Percentiles rank a stretch among this genome's conserved stretches.
These are phyloP conservation scores for Vaccinium macrocarpon DNA, from an alignment of 148 eudicot species.

Conservation along the genomic window DNA sequence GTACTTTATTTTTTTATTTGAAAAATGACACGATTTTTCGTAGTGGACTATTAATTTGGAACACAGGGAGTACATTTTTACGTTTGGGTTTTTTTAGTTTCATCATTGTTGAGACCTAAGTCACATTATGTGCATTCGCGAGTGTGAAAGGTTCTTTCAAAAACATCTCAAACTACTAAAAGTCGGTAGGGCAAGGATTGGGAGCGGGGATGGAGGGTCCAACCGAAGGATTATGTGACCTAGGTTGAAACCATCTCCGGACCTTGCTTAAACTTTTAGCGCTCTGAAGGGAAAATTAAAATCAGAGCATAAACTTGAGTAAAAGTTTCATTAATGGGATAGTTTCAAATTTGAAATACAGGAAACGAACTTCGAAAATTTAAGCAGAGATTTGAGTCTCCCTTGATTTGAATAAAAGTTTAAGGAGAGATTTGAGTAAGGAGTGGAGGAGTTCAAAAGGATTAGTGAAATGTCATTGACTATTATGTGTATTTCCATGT, in stretches of 20 bases:
- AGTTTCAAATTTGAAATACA: not conserved
- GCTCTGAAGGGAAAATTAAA: not conserved
- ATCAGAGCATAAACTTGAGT: not conserved
- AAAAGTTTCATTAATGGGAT: not conserved
- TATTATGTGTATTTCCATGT: not conserved
- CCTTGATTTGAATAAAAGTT: not conserved
- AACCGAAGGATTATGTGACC: not conserved
- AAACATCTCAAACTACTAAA: not conserved
- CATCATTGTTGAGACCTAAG: not conserved
- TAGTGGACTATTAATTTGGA: no score
- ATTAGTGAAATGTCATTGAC: not conserved
- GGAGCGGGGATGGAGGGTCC: not conserved
- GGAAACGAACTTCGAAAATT: not conserved
- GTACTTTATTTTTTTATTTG: no score
- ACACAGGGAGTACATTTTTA: no score
- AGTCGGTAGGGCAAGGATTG: not conserved
- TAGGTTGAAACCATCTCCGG: not conserved
- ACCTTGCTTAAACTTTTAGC: not conserved
- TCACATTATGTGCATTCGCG: no score
- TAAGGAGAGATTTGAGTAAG: not conserved
- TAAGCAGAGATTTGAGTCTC: not conserved
- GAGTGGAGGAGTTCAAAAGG: not conserved
- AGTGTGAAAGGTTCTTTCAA: no score
- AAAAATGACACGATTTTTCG: no score
- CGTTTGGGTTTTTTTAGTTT: not conserved